phyloP scores from a whole-genome alignment of 2,329 filamentous ascomycete species.

The Pleurostoma richardsiae region DNA sequence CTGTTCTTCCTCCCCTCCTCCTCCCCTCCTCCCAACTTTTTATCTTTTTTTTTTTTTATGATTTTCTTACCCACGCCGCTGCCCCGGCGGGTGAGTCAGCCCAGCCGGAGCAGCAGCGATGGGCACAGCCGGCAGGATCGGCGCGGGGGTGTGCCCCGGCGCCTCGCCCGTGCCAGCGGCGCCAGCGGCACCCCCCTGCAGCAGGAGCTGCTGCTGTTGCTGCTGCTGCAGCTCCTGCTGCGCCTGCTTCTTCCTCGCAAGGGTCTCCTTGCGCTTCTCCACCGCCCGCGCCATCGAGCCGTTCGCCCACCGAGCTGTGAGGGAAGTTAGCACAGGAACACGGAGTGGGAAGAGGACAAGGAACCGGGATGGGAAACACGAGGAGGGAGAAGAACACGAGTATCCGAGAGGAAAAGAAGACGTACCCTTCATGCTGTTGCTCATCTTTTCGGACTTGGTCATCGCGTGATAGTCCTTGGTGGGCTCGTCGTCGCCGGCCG shows the following conservation, averaged over 20 bases:
- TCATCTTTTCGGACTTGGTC: conserved; percentile 64
- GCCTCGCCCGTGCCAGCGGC: not conserved
- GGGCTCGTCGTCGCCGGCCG: conserved; percentile 28
- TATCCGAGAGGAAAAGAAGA: conserved; percentile 2
- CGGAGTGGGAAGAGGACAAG: conserved; percentile 1
- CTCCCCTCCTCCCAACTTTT: not conserved
- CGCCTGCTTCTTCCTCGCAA: conserved; percentile 49
- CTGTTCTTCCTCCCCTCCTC: too few species aligned
- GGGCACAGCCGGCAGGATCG: not conserved
- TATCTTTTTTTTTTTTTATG: too few species aligned
- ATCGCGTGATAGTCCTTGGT: conserved; percentile 53
- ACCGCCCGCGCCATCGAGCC: conserved; percentile 58
- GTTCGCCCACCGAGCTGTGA: conserved; percentile 51
- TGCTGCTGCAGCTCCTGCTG: conserved; percentile 6
- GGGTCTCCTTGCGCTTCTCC: conserved; percentile 54
- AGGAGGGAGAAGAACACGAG: not conserved
- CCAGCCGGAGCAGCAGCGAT: not conserved
- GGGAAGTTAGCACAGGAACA: conserved; percentile 4
- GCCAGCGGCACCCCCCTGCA: not conserved
- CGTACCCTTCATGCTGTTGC: conserved; percentile 60
- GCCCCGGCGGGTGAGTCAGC: not conserved
- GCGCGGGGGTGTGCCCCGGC: not conserved
- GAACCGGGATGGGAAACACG: not conserved
- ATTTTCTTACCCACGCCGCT: too few species aligned
- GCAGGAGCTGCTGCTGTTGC: not conserved